Conservation (phyloP, 163 green algal genomes). For the Scenedesmus sp. region DNA sequence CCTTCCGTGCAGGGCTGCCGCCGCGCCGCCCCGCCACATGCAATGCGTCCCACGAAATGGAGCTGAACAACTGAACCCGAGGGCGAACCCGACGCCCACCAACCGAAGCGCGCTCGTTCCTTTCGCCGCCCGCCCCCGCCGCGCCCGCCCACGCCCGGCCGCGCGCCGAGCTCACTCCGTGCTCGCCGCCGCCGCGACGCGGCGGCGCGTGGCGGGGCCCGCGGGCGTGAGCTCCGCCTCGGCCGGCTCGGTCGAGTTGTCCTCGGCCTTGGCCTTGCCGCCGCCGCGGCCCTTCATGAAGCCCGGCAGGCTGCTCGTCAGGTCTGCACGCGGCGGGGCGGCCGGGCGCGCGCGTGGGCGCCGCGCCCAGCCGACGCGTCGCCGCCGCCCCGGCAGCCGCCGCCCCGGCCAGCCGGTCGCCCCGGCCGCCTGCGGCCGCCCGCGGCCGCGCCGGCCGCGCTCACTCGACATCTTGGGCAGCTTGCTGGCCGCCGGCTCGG, state of each 20-base stretch:
- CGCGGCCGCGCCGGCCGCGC: too few relatives aligned
- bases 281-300: too few relatives aligned
- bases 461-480: too few relatives aligned
- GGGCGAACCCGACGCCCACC: background rate
- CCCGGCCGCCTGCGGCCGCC: too few relatives aligned
- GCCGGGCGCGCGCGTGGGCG: background rate
- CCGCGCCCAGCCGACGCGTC: too few relatives aligned
- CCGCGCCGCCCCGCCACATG: too few relatives aligned
- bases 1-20: too few relatives aligned
- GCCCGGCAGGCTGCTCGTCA: background rate
- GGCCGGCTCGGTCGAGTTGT: background rate
- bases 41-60: background rate
- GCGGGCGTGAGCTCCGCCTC: slow-evolving; percentile 27
- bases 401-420: too few relatives aligned
- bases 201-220: too few relatives aligned
- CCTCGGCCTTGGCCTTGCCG: background rate
- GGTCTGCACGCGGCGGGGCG: background rate
- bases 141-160: too few relatives aligned
- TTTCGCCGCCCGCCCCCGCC: too few relatives aligned
- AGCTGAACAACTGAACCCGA: background rate
- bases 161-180: background rate
- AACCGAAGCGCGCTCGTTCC: background rate
- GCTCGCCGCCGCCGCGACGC: background rate
- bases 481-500: slow-evolving; percentile 6
- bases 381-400: too few relatives aligned